These are phyloP conservation scores for Marchantia polymorpha DNA, from an alignment of 225 moss, liverwort and hornwort species.

Conservation along the genomic window DNA sequence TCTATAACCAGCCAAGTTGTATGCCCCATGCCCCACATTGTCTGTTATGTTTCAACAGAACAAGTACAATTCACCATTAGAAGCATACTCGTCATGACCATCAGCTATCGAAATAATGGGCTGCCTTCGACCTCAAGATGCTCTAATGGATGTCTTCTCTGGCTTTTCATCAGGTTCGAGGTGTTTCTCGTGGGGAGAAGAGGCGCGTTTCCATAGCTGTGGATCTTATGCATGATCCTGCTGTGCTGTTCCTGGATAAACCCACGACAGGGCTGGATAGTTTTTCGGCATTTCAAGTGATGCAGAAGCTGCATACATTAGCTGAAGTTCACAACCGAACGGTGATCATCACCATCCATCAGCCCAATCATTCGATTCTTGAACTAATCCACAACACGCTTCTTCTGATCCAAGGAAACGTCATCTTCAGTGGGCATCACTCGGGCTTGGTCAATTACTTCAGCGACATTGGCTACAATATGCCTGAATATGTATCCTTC, in stretches of 20 bases:
- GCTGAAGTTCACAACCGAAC: constrained; percentile 27
- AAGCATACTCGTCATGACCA: background rate
- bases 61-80: background rate
- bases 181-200: constrained; percentile 29
- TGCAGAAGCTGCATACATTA: constrained; percentile 28
- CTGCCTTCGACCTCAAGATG: background rate
- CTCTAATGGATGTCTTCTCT: background rate
- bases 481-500: constrained; percentile 24
- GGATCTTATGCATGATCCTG: constrained; percentile 34
- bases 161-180: constrained; percentile 7
- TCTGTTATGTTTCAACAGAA: background rate
- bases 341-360: constrained; percentile 30
- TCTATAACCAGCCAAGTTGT: background rate
- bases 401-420: constrained; percentile 22
- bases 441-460: constrained; percentile 24
- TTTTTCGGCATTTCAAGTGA: constrained; percentile 25
- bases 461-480: constrained; percentile 27
- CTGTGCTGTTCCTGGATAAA: constrained; percentile 27
- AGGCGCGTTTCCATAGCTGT: constrained; percentile 34
- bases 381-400: constrained; percentile 27
- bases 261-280: constrained; percentile 32
- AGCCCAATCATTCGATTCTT: constrained; percentile 24
- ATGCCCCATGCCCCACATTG: background rate
- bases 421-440: constrained; percentile 26
- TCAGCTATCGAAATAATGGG: too few relatives aligned